A percentile compares a stretch with the other conserved stretches of the same genome.
These are phyloP conservation scores for Pichia membranifaciens DNA, from an alignment of 805 yeast species.

Conservation along the genomic window DNA sequence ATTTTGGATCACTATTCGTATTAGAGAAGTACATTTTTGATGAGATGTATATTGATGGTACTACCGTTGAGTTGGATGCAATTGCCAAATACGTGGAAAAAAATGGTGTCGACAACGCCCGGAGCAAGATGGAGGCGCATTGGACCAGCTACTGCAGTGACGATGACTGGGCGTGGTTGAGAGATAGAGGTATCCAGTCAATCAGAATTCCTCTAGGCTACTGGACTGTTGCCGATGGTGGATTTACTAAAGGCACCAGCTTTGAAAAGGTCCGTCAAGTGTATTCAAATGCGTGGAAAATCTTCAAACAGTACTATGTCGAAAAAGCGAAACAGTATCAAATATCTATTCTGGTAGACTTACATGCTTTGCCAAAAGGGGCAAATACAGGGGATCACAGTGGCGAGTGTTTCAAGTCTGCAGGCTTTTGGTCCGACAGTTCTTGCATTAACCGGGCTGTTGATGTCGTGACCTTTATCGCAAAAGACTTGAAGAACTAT, in stretches of 20 bases:
- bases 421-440: slow-evolving; percentile 58
- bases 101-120: slow-evolving; percentile 51
- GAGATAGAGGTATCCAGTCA: slow-evolving; percentile 62
- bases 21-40: slow-evolving; percentile 76
- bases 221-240: slow-evolving; percentile 74
- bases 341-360: slow-evolving; percentile 74
- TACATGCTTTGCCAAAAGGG: slow-evolving; percentile 90
- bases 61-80: slow-evolving; percentile 71
- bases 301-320: slow-evolving; percentile 45
- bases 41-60: slow-evolving; percentile 50
- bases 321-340: slow-evolving; percentile 52
- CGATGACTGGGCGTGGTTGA: slow-evolving; percentile 77
- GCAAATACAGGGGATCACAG: slow-evolving; percentile 85
- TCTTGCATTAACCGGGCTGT: slow-evolving; percentile 40
- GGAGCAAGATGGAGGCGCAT: slow-evolving; percentile 49
- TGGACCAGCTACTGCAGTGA: slow-evolving; percentile 59
- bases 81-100: slow-evolving; percentile 43
- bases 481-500: slow-evolving; percentile 44
- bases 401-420: slow-evolving; percentile 55
- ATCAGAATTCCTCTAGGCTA: slow-evolving; percentile 87
- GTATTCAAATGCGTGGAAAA: slow-evolving; percentile 70
- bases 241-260: slow-evolving; percentile 52
- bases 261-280: slow-evolving; percentile 51
- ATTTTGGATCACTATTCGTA: slow-evolving; percentile 76
- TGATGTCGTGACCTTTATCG: slow-evolving; percentile 52